These are phyloP conservation scores for Ambrosia trifida DNA, from an alignment of 129 eudicot genomes.

Conservation along the genomic window DNA sequence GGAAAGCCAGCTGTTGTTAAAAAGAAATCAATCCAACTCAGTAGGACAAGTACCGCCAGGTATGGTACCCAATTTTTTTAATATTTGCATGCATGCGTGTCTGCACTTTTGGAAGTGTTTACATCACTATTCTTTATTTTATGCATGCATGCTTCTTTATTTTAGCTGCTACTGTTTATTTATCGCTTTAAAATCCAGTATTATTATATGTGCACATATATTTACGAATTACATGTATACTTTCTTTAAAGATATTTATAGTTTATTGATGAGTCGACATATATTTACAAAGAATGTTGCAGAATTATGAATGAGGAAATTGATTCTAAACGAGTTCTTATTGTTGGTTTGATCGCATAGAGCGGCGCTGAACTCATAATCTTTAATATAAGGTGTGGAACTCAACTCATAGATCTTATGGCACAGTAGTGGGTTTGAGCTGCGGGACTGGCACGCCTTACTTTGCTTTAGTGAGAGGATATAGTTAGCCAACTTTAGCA, in stretches of 20 bases:
- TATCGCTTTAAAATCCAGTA: not conserved
- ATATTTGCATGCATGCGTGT: not conserved
- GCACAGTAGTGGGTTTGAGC: not conserved
- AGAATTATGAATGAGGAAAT: not conserved
- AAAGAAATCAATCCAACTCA: slow-evolving; percentile 56
- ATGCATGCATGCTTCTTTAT: too few species aligned
- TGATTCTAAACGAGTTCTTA: not conserved
- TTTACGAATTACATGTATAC: not conserved
- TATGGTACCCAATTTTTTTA: slow-evolving; percentile 17
- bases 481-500: not conserved
- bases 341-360: not conserved
- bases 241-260: not conserved
- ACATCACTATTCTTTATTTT: slow-evolving; percentile 1
- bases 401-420: not conserved
- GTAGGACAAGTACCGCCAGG: slow-evolving; percentile 83
- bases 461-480: not conserved
- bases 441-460: not conserved
- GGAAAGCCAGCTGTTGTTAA: slow-evolving; percentile 69
- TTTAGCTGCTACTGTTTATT: not conserved
- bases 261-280: not conserved
- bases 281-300: not conserved
- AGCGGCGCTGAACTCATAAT: too few species aligned
- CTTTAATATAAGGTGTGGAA: not conserved
- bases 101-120: not conserved
- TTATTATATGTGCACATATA: not conserved